phyloP scores from a whole-genome alignment of 768 basidiomycete genomes.

The Lactifluus rugatus region DNA sequence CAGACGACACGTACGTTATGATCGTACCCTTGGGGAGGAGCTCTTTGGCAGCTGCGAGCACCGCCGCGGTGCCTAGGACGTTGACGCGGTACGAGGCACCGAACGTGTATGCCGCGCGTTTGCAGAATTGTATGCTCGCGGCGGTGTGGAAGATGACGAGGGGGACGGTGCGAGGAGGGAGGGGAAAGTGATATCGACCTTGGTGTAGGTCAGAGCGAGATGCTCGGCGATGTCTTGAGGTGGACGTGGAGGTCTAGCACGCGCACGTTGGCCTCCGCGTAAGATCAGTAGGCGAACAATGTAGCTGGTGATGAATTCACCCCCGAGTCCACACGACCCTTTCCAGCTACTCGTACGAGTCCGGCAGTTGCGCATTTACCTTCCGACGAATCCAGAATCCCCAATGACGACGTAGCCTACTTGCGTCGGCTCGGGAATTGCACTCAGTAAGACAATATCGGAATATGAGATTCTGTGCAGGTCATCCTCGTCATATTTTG shows the following conservation, averaged over 20 bases:
- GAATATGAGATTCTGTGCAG: conserved; percentile 24
- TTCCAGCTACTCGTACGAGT: too few relatives aligned
- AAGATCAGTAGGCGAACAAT: conserved; percentile 29
- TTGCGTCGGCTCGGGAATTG: conserved; percentile 23
- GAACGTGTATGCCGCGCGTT: conserved; percentile 20
- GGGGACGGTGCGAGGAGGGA: conserved; percentile 24
- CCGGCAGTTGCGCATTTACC: conserved; percentile 12
- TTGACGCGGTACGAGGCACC: conserved; percentile 32
- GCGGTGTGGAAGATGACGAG: conserved; percentile 22
- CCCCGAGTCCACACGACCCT: too few relatives aligned
- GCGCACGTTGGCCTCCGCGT: conserved; percentile 28
- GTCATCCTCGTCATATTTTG: conserved; percentile 8
- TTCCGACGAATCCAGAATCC: conserved; percentile 29
- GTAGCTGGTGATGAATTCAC: conserved; percentile 26
- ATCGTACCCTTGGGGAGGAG: conserved; percentile 28
- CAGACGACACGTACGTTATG: conserved; percentile 40
- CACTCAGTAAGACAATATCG: conserved; percentile 24
- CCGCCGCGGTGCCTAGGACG: conserved; percentile 37
- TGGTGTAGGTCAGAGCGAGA: conserved; percentile 25
- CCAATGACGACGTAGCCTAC: conserved; percentile 27
- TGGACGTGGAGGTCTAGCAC: conserved; percentile 28
- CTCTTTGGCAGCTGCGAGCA: conserved; percentile 33
- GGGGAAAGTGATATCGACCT: conserved; percentile 27
- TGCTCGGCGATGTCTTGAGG: conserved; percentile 20
- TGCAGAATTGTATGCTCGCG: conserved; percentile 23